A percentile compares a stretch with the other conserved stretches of the same genome.
phyloP scores from a whole-genome alignment of 768 basidiomycete genomes.

The Amanita fuliginea region DNA sequence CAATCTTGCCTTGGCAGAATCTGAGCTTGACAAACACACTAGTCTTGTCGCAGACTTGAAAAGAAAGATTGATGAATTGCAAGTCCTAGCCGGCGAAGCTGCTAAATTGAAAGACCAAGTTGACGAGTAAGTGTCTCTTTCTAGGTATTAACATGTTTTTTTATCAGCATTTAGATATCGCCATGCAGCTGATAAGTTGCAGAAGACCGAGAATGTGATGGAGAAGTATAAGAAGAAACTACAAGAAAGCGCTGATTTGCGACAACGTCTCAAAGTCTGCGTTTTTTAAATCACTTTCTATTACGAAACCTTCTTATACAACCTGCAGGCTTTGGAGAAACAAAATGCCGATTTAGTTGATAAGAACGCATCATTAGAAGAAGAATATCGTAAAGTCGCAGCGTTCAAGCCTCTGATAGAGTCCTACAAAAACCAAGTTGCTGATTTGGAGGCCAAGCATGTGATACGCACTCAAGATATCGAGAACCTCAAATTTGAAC shows the following conservation, averaged over 20 bases:
- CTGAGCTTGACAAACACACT: constrained; percentile 75
- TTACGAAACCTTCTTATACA: background rate
- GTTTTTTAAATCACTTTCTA: background rate
- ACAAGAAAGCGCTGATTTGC: constrained; percentile 84
- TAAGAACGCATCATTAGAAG: constrained; percentile 85
- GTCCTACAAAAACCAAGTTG: constrained; percentile 80
- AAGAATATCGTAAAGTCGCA: constrained; percentile 80
- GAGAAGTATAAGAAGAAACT: constrained; percentile 99
- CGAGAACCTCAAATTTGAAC: constrained; percentile 61
- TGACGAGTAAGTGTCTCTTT: constrained; percentile 62
- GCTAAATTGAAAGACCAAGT: constrained; percentile 82
- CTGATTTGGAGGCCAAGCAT: constrained; percentile 65
- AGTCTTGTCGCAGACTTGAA: constrained; percentile 60
- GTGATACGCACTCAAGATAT: constrained; percentile 59
- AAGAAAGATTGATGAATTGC: constrained; percentile 73
- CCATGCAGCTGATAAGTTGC: constrained; percentile 83
- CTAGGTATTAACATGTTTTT: background rate
- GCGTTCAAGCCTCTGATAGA: constrained; percentile 87
- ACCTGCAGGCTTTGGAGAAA: constrained; percentile 67
- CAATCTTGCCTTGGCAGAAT: constrained; percentile 71
- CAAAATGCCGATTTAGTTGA: constrained; percentile 91
- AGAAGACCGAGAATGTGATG: constrained; percentile 95
- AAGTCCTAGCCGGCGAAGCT: constrained; percentile 66
- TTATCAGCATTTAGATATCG: constrained; percentile 48
- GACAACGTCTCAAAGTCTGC: constrained; percentile 74